A percentile compares a stretch with the other conserved stretches of the same genome.
Conservation (phyloP, 192 early-diverging fungal species). For the Coemansia sp. region DNA sequence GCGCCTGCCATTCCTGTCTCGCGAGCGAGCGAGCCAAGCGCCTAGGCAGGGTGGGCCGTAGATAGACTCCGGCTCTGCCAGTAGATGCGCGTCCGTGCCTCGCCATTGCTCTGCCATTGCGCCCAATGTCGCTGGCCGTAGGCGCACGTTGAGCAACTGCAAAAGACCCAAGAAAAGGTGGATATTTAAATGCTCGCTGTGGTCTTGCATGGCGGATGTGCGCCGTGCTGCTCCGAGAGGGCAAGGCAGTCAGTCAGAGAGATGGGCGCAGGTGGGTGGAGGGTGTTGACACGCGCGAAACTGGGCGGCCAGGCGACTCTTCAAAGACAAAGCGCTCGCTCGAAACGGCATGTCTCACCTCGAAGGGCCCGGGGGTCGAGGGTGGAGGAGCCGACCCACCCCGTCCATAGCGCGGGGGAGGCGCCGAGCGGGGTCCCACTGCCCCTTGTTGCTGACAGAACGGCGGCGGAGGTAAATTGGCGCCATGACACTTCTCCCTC, state of each 20-base stretch:
- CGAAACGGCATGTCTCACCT: background rate
- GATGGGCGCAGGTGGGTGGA: background rate
- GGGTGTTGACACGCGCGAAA: background rate
- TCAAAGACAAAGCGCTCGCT: background rate
- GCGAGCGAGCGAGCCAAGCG: background rate
- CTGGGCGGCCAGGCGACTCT: background rate
- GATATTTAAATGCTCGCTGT: conserved; percentile 8
- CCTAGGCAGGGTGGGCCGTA: background rate
- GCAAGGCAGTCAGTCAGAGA: background rate
- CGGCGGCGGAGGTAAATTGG: background rate
- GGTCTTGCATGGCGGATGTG: conserved; percentile 7
- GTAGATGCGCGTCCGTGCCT: background rate
- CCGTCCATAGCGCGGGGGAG: background rate
- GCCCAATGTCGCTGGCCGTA: background rate
- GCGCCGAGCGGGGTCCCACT: background rate
- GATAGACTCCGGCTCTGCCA: background rate
- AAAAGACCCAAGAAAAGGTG: background rate
- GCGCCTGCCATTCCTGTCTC: conserved; percentile 1
- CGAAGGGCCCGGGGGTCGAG: background rate
- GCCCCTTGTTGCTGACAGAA: conserved; percentile 3
- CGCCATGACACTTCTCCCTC: background rate
- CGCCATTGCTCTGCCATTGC: conserved; percentile 3
- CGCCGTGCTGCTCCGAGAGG: background rate
- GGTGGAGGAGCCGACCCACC: conserved; percentile 1
- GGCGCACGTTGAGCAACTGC: background rate